Evolutionary conservation across 1,284 basidiomycete species (phyloP), one percentile per base, ranked within the genome.

Genomic region (Cryptococcus sp.): DNA sequence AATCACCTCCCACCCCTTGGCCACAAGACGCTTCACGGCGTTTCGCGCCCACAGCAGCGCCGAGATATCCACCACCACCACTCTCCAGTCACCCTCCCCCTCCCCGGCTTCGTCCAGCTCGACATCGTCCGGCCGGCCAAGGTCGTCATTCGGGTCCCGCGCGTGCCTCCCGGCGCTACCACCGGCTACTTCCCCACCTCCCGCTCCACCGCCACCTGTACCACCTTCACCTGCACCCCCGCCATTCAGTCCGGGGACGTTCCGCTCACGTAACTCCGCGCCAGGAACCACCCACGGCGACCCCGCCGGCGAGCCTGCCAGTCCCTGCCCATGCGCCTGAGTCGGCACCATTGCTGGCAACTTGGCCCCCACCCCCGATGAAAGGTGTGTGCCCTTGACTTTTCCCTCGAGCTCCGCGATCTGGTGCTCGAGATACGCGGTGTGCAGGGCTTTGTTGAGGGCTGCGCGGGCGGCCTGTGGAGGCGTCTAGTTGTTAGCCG

Each of bases 41-140:
- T 86, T 84, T 16, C 92, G 79, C 0, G 87, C 87, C 76, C 93
- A 87, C 44, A 96, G 82, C 53, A 95, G 81, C 7, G 92, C 88
- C 64, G 88, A 92, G 0, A 88, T 88, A 71, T 95, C 92, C 40
- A 93, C 82, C 33, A 93, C 84, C 24, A 91, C 79, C 21, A 77
- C 75, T 86, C 87, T 1, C 87, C 87, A 69, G 9, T 62, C 55
- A 13, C 66, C 60, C 12, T 65, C 56, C 21, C 52, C 56, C n/a
- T 60, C 54, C 47, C 45, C 48, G 11, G 37, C 42, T 15, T 59
- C 61, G 45, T 60, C 52, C 21, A 45, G 39, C 24, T 55, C 52
- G n/a, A 51, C 46, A 36, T 57, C 61, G 21, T 57, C 58, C 36
- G 53, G 52, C 39, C 55, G 51, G 7, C 57, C 61, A 12, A 57